Conservation (phyloP, 768 basidiomycete species). For the Hemileccinum impolitum region DNA sequence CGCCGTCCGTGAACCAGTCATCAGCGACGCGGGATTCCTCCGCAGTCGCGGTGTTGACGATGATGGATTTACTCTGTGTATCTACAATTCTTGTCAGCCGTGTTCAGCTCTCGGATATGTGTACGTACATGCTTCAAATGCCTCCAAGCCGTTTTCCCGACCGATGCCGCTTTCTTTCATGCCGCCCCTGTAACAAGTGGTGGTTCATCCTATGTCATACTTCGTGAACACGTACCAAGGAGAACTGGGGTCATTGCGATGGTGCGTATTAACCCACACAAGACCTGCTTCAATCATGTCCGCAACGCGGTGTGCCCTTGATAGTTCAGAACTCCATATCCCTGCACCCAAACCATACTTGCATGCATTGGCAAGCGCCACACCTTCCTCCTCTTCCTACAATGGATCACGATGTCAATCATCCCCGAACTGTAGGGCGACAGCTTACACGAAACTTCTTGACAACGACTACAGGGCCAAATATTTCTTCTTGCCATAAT, state of each 20-base stretch:
- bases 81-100: slow-evolving; percentile 41
- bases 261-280: slow-evolving; percentile 88
- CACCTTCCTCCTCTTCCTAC: slow-evolving; percentile 62
- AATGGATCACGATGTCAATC: not conserved
- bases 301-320: slow-evolving; percentile 73
- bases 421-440: slow-evolving; percentile 12
- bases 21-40: slow-evolving; percentile 57
- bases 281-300: slow-evolving; percentile 68
- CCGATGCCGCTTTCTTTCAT: slow-evolving; percentile 91
- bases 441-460: slow-evolving; percentile 47
- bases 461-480: slow-evolving; percentile 80
- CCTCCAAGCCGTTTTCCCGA: slow-evolving; percentile 81
- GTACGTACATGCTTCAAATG: slow-evolving; percentile 68
- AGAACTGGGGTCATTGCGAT: slow-evolving; percentile 85
- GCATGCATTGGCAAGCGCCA: slow-evolving; percentile 67
- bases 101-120: not conserved
- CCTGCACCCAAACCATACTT: slow-evolving; percentile 81
- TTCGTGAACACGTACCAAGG: slow-evolving; percentile 56
- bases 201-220: slow-evolving; percentile 3
- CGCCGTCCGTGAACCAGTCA: slow-evolving; percentile 74
- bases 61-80: slow-evolving; percentile 79
- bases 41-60: slow-evolving; percentile 65
- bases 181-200: slow-evolving; percentile 60
- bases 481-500: slow-evolving; percentile 81
- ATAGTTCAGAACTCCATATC: slow-evolving; percentile 75